Base-by-base conservation (phyloP, 1,284 basidiomycete genomes). In the Microbotryum violaceum region DNA sequence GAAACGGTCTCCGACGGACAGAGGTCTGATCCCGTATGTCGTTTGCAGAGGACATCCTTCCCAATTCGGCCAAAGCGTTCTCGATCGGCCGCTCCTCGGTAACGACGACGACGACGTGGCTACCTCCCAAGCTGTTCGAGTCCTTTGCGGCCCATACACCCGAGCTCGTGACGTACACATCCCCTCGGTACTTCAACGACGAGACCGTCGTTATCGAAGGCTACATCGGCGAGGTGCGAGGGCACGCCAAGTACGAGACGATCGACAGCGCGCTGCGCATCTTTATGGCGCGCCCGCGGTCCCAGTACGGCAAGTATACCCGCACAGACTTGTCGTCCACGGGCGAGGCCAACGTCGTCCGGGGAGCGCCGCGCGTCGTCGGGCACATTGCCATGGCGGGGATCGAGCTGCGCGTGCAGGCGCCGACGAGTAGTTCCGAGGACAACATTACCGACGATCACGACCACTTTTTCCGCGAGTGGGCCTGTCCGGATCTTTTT, bases 91-190 rank as follows among this genome's bases (percentile, higher is more conserved):
- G 61, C 0, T 68, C 69, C 9, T 61, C 64, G 9, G 27, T 66
- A 31, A 51, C 62, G 42, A 12, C 70, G 10, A 63, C 64, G 2
- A 67, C 70, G 45, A 67, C 67, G 14, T 71, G 69, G 69, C 53
- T 69, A 9, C 70, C 70, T 1, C 55, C 57, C 4, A 31, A 49
- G 5, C 49, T 64, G 33, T 21, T 60, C 47, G 37, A 49, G 20
- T 23, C 56, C 10, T 46, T 47, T 31, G 14, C 47, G 4, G 20
- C 58, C 12, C 16, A 31, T 20, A 1, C 16, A 21, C 21, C 31
- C 29, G 54, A 52, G 33, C 21, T 21, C 25, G 21, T 12, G 21
- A 10, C 8, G n/a, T n/a, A 42, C 16, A 42, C 33, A 20, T 21
- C 27, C 12, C 53, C 61, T 20, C 54, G 44, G 1, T 56, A 70